Base-by-base conservation (phyloP, 2,329 filamentous ascomycete species). In the Ophiostoma tasmaniense region DNA sequence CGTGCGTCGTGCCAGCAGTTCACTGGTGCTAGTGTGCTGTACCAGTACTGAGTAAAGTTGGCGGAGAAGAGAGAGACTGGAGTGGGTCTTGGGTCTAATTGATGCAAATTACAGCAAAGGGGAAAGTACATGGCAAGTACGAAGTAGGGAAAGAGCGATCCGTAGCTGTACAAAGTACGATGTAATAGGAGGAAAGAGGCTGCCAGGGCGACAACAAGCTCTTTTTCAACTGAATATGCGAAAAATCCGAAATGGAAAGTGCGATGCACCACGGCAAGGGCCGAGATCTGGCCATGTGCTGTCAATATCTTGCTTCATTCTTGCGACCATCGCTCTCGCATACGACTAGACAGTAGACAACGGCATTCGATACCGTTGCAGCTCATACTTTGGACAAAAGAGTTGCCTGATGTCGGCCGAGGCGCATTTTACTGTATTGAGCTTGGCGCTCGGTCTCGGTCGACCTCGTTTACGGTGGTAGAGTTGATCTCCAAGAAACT, bases 141-240 rank as follows among this genome's bases (percentile, higher is more conserved):
- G n/a, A n/a, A n/a, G n/a, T 22, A 33, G 28, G 55, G 55, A 61
- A 61, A 61, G 55, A 61, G 55, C 25, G 55, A 61, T 55, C 50
- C 50, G 50, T n/a, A 55, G n/a, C 3, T 33, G 3, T 33, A 6
- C 13, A 13, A 10, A 13, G 13, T 39, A 5, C 2, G 35, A 6
- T 37, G 35, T 37, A 6, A 1, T 37, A 39, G 50, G 50, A 25
- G n/a, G 50, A 55, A 25, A 55, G 50, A 55, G 50, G n/a, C 50
- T 55, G 50, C 50, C 22, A 25, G n/a, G 50, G n/a, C 10, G 22
- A 55, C 50, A 17, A 22, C 45, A 55, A 22, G 14, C 50, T 55
- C 33, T 33, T 33, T 33, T 4, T 33, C 33, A 33, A 33, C 33
- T 33, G 33, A 42, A 42, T 42, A 25, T 20, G 20, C 8, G 45